Conservation (phyloP, 2,329 filamentous ascomycete genomes). For the Beauveria australis region DNA sequence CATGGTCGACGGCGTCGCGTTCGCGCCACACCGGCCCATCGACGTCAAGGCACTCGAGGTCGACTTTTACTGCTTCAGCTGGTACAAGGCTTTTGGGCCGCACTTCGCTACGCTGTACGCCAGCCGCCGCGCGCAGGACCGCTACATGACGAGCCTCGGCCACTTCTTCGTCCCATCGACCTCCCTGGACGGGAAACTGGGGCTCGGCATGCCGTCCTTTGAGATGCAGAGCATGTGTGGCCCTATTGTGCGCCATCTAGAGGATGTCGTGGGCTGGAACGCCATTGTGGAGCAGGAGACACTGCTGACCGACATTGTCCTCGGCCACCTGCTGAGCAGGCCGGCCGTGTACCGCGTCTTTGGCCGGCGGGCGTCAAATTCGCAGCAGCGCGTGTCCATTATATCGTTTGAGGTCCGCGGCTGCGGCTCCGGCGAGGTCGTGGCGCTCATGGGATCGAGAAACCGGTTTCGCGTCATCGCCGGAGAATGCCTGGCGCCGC, state of each 20-base stretch:
- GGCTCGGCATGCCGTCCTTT: slow-evolving; percentile 31
- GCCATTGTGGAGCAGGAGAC: slow-evolving; percentile 1
- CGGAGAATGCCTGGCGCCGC: neutral
- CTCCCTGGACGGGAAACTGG: slow-evolving; percentile 59
- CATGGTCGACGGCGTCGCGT: slow-evolving; percentile 61
- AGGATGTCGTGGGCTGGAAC: slow-evolving; percentile 2
- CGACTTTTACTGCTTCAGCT: slow-evolving; percentile 64
- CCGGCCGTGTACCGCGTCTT: neutral
- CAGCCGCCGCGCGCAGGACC: slow-evolving; percentile 38
- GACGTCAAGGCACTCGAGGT: slow-evolving; percentile 58
- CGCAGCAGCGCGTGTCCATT: neutral
- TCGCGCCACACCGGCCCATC: slow-evolving; percentile 60
- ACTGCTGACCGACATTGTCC: neutral
- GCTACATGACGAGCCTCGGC: slow-evolving; percentile 37
- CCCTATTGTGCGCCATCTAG: slow-evolving; percentile 48
- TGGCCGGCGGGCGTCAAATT: neutral
- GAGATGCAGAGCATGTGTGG: slow-evolving; percentile 45
- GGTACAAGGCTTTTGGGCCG: slow-evolving; percentile 72
- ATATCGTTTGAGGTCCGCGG: neutral
- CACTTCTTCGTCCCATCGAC: slow-evolving; percentile 60
- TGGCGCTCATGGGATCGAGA: slow-evolving; percentile 1
- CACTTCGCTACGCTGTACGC: slow-evolving; percentile 57
- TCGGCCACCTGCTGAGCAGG: neutral
- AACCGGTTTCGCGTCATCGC: neutral
- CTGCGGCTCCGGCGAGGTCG: neutral